Percentiles rank a stretch among this genome's conserved stretches.
Conservation (phyloP, 192 early-diverging fungal genomes). For the Coemansia sp. region DNA sequence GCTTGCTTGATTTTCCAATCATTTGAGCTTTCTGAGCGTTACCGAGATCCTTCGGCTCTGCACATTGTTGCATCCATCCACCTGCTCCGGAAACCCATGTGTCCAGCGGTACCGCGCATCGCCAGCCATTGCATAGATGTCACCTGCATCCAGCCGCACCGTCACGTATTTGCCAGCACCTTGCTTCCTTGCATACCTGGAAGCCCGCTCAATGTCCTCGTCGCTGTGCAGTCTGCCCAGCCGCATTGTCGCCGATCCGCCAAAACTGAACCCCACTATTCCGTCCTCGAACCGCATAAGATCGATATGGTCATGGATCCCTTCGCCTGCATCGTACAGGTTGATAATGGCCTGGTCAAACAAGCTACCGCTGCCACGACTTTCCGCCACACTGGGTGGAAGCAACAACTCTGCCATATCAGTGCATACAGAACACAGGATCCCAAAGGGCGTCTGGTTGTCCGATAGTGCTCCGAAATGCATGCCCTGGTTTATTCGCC, state of each 20-base stretch:
- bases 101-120: constrained; percentile 57
- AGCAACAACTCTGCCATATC: constrained; percentile 3
- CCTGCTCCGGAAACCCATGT: constrained; percentile 50
- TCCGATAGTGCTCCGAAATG: constrained; percentile 31
- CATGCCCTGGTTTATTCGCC: constrained; percentile 42
- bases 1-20: not conserved
- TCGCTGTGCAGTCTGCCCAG: constrained; percentile 13
- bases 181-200: constrained; percentile 14
- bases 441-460: constrained; percentile 17
- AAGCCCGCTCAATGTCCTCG: constrained; percentile 5
- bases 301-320: constrained; percentile 57
- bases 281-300: constrained; percentile 59
- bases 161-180: not conserved
- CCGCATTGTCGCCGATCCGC: constrained; percentile 44
- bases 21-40: constrained; percentile 31
- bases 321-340: constrained; percentile 55
- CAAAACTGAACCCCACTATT: constrained; percentile 52
- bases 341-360: constrained; percentile 60
- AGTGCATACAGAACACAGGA: constrained; percentile 4
- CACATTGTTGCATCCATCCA: constrained; percentile 20
- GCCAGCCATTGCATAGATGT: constrained; percentile 49
- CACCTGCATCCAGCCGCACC: constrained; percentile 43
- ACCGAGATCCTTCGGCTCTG: constrained; percentile 28
- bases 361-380: not conserved
- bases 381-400: not conserved